phyloP scores from a whole-genome alignment of 306 rosid genomes.

The Trifolium subterraneum region DNA sequence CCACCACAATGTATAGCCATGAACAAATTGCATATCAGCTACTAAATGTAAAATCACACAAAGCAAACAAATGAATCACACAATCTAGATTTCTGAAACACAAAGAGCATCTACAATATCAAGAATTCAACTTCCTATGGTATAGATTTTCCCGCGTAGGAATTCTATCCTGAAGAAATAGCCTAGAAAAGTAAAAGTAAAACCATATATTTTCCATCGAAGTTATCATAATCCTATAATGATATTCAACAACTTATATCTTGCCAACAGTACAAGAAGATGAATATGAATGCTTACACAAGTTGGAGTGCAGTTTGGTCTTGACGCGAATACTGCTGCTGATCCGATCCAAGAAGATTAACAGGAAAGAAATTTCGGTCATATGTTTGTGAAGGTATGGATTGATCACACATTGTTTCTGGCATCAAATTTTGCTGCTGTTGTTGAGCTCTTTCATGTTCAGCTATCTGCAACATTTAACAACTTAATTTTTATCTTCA shows the following conservation, averaged over 20 bases:
- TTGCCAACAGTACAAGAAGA: neutral
- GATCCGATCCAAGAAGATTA: constrained; percentile 58
- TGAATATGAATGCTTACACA: constrained; percentile 56
- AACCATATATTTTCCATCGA: no score
- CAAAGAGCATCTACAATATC: no score
- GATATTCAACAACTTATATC: no score
- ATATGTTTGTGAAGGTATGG: constrained; percentile 58
- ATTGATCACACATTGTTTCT: constrained; percentile 50
- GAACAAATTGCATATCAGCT: neutral
- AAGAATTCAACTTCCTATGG: no score
- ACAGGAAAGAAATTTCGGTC: constrained; percentile 66
- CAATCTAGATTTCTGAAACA: no score
- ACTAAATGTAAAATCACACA: no score
- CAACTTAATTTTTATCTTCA: neutral
- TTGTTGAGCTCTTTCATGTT: constrained; percentile 71
- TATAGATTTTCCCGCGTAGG: no score
- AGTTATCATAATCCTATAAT: no score
- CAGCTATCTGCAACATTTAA: constrained; percentile 65
- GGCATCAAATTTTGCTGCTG: constrained; percentile 64
- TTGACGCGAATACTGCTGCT: constrained; percentile 61
- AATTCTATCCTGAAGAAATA: no score
- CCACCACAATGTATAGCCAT: neutral
- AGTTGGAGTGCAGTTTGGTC: constrained; percentile 83
- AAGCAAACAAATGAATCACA: no score
- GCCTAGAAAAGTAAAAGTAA: no score